These are phyloP conservation scores for Ustilago trichophora DNA, from an alignment of 1,284 basidiomycete genomes.

Conservation along the genomic window DNA sequence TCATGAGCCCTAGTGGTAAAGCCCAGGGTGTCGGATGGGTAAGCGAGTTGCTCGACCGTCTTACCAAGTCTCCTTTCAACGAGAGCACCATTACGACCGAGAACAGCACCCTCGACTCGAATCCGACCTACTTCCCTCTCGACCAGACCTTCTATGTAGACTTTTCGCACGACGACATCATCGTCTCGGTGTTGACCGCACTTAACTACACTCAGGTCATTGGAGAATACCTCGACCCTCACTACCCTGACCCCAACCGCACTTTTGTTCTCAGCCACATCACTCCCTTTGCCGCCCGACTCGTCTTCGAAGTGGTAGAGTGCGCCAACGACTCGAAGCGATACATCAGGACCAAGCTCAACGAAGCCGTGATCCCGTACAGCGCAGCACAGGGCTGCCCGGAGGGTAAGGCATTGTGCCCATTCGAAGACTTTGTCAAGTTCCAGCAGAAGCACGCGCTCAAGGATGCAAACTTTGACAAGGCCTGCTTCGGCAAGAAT, in stretches of 20 bases:
- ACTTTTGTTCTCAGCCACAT: constrained; percentile 53
- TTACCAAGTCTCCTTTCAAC: constrained; percentile 45
- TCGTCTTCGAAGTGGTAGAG: constrained; percentile 54
- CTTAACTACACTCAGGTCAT: constrained; percentile 61
- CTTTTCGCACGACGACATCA: constrained; percentile 60
- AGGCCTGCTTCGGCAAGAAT: constrained; percentile 55
- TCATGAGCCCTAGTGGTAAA: constrained; percentile 79
- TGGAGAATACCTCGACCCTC: constrained; percentile 42
- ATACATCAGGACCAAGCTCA: constrained; percentile 82
- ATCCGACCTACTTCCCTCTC: constrained; percentile 55
- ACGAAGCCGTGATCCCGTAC: constrained; percentile 86
- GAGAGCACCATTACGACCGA: constrained; percentile 46
- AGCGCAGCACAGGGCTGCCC: constrained; percentile 76
- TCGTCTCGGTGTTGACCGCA: constrained; percentile 57
- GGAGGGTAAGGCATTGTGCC: constrained; percentile 80
- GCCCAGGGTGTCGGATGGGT: constrained; percentile 85
- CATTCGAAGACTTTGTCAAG: constrained; percentile 77
- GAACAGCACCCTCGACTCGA: constrained; percentile 56
- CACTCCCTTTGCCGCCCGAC: constrained; percentile 48
- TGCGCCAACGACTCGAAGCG: constrained; percentile 62
- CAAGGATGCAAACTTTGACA: constrained; percentile 56
- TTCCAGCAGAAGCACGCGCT: constrained; percentile 45
- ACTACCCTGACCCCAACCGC: constrained; percentile 33
- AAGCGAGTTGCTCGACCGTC: constrained; percentile 60
- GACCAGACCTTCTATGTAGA: constrained; percentile 61